Evolutionary conservation across 2,329 filamentous ascomycete species (phyloP), one percentile per base, ranked within the genome.

Genomic region (Juglanconis oblonga): DNA sequence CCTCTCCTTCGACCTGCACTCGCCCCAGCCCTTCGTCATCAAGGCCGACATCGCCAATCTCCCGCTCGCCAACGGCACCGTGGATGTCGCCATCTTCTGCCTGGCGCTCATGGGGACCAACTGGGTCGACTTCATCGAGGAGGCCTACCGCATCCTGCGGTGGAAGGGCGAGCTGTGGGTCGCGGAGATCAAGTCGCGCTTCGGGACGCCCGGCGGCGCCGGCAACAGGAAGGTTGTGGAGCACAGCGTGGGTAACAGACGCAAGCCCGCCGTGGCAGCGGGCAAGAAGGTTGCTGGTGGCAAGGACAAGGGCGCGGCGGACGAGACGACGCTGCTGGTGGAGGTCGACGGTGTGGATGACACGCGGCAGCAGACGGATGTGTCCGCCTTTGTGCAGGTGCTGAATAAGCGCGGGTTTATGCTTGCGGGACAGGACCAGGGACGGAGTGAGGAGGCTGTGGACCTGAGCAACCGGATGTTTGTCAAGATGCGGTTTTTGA

Each of bases 21-120:
- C 87, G 56, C 87, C 91, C 5, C 86, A 85, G 59, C 80, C 86
- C 17, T 83, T 92, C 24, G 90, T 99, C 64, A 97, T 91, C 1
- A 86, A 88, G 64, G 92, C 95, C 13, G 95, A 99, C 75, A 95
- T 98, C 55, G 89, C 92, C 35, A 84, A 89, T 62, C 79, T 99
- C 1, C 94, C 94, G 0, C 78, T 97, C 0, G 79, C 79, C 5
- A 87, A 93, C 66, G 88, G 86, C 49, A 87, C 84, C 63, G 87
- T 92, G 63, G 92, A 99, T 73, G 82, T 99, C 5, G 91, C 91
- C 52, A 88, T 99, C 67, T 98, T 98, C 80, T 99, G 95, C 74
- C 83, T 99, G 36, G 95, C 94, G 53, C 85, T 99, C 61, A 99
- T 99, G 95, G 95, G 95, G 70, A 99, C 95, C 58, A 99, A 99